Evolutionary conservation across 1,139 yeast genomes (phyloP).

Genomic region (Maudiozyma humilis): DNA sequence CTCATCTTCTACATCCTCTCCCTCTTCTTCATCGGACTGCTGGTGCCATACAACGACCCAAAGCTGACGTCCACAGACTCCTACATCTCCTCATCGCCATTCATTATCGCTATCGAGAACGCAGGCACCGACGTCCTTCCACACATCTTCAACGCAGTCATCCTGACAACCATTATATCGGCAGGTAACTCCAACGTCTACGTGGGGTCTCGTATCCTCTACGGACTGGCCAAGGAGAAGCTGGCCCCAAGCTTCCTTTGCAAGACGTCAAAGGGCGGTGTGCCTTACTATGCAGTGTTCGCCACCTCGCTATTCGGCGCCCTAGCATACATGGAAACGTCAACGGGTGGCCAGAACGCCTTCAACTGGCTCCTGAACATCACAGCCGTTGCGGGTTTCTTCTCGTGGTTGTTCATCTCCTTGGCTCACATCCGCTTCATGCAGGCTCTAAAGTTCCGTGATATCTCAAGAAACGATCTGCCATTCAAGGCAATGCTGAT

Average conservation of each 20-base stretch:
- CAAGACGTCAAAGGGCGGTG: slow-evolving; percentile 52
- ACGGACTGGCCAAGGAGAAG: slow-evolving; percentile 53
- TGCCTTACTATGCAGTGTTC: slow-evolving; percentile 54
- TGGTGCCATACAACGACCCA: slow-evolving; percentile 72
- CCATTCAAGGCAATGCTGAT: slow-evolving; percentile 62
- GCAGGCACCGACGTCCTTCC: slow-evolving; percentile 65
- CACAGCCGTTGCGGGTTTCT: slow-evolving; percentile 67
- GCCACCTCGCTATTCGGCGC: slow-evolving; percentile 55
- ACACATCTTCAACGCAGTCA: slow-evolving; percentile 68
- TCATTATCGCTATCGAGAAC: slow-evolving; percentile 54
- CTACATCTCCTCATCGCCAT: slow-evolving; percentile 65
- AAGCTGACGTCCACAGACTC: slow-evolving; percentile 38
- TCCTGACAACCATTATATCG: slow-evolving; percentile 58
- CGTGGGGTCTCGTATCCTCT: slow-evolving; percentile 66
- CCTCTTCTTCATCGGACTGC: slow-evolving; percentile 70
- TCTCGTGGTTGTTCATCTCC: slow-evolving; percentile 66
- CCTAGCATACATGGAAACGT: slow-evolving; percentile 59
- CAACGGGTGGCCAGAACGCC: slow-evolving; percentile 52
- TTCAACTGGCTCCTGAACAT: slow-evolving; percentile 81
- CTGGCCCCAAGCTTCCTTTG: slow-evolving; percentile 53
- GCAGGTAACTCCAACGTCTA: slow-evolving; percentile 80
- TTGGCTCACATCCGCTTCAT: slow-evolving; percentile 61
- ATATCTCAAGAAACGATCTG: slow-evolving; percentile 53
- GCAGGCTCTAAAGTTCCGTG: slow-evolving; percentile 49
- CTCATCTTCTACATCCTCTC: slow-evolving; percentile 72